Base-by-base conservation (phyloP, 805 yeast species). In the Wickerhamomyces canadensis region DNA sequence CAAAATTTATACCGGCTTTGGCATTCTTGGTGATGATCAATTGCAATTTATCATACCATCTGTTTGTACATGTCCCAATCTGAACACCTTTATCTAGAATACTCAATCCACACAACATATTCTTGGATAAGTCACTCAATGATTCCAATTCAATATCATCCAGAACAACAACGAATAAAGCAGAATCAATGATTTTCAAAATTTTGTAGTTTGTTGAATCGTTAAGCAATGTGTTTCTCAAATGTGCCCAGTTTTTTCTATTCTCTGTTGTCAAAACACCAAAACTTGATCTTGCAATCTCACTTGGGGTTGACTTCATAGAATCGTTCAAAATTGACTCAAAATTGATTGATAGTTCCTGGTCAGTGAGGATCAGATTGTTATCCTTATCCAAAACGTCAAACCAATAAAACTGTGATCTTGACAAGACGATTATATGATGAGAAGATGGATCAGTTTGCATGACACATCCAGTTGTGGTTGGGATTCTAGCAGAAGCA, bases 351-450 rank as follows among this genome's bases (percentile, higher is more conserved):
- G 76, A 79, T 48, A 88, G 69, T 56, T 86, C 94, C 38, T 74
- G 76, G 53, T 86, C 91, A 2, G 81, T 70, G 54, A 88, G 66
- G 33, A 87, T 70, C 44, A 88, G 67, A 53, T 84, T 80, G 55
- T 84, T 77, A 44, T 78, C 64, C 34, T 70, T 68, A 59, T 87
- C 94, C 49, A 88, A 65, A 2, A 88, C 97, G 55, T 88, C 96
- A 57, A 88, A 88, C 96, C 96, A 88, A 62, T 88, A 88, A 59
- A 87, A 85, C 60, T 88, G 96, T 2, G 95, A 84, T 52, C 84
- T 80, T 44, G 86, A 79, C 57, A 86, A 64, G 13, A 88, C 89
- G 9, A 87, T 80, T 26, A 88, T 77, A 58, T 88, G 96, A 51
- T 78, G 83, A 2, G 93, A 78, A 9, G 77, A 67, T 7, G 70